Percentiles rank a stretch among this genome's conserved stretches.
Conservation (phyloP, 257 asterid genomes). For the Nicotiana tomentosiformis region DNA sequence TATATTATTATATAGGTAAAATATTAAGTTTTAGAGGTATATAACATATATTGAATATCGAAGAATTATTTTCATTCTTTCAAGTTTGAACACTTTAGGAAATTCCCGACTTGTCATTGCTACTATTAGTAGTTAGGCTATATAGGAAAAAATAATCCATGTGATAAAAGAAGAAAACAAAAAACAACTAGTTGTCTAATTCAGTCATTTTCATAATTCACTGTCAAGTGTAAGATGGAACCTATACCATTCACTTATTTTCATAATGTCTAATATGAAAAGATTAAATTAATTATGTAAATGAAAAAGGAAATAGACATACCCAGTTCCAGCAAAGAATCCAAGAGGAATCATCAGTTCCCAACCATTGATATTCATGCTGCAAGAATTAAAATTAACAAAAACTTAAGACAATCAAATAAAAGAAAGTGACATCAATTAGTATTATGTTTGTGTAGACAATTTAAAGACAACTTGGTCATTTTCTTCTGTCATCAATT, state of each 20-base stretch:
- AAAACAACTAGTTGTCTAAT: no score
- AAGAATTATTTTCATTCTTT: no score
- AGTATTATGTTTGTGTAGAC: background rate
- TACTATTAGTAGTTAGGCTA: no score
- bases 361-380: constrained; percentile 82
- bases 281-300: background rate
- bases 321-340: constrained; percentile 86
- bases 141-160: no score
- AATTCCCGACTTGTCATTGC: no score
- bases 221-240: background rate
- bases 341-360: constrained; percentile 78
- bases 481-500: background rate
- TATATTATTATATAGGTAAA: no score
- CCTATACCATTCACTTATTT: background rate
- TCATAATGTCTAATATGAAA: background rate
- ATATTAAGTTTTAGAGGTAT: no score
- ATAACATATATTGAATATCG: no score
- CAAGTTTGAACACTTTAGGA: no score
- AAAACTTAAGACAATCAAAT: background rate
- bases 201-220: no score
- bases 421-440: background rate
- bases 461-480: background rate
- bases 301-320: background rate
- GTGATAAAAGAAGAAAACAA: no score
- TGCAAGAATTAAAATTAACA: constrained; percentile 15